Evolutionary conservation across 345 rosid species (phyloP), one percentile per base, ranked within the genome.

Genomic region (Stellera chamaejasme): DNA sequence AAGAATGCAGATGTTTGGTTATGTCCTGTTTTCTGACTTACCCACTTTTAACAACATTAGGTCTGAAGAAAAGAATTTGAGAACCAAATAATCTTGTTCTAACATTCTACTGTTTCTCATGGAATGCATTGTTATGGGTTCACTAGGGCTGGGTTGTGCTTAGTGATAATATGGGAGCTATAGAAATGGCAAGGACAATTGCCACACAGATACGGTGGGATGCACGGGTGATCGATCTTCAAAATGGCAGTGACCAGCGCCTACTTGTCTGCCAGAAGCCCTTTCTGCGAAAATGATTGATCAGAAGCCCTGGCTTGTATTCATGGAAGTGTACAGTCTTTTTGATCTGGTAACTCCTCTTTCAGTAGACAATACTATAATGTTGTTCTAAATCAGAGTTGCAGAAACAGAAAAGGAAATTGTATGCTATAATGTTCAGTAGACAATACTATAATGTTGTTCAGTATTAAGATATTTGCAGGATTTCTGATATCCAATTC

Each of bases 261-360:
- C 83, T 90, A 56, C 97, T 93, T 43, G 96, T 93, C 70, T 90
- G 97, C 76, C 95, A 90, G 68, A 90, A 90, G 66, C 99, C 88
- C 13, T 90, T 90, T 58, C 64, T 87, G 67, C 85, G 62, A 67
- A 93, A 87, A 66, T 93, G 76, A 87, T 66, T 56, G 65, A 50
- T 75, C 55, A 52, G 48, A 59, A 66, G 43, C 61, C 47, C 50
- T 56, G 61, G 63, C 62, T 57, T 48, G 46, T 52, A 54, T 57
- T 41, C 47, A 32, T 28, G 39, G 61, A 61, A 51, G 36, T 74
- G 70, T 72, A 71, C 64, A 73, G 54, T 62, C 61, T 50, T 72
- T 56, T 62, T 66, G 62, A 72, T 69, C 66, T 10, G 80, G 84
- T 84, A 70, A 75, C 54, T 58, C 56, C 54, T 56, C 66, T 61